These are phyloP conservation scores for Babesia sp. DNA, from an alignment of 169 alveolate genomes.

Conservation along the genomic window DNA sequence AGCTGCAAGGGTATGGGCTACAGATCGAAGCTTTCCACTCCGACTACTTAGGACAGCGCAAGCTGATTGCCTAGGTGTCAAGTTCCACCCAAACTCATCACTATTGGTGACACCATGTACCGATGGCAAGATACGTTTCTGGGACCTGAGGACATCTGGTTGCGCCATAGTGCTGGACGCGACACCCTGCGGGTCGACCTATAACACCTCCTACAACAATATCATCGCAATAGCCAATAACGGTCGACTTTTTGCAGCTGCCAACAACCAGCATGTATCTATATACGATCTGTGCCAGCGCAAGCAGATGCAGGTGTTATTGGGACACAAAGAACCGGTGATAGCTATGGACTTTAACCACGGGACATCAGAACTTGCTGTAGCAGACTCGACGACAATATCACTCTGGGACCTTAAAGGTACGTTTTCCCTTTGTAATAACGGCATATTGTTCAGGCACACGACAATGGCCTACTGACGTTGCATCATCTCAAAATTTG, in stretches of 20 bases:
- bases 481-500: not conserved
- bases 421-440: not conserved
- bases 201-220: not conserved
- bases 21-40: constrained; percentile 65
- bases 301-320: constrained; percentile 31
- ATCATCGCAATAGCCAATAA: constrained; percentile 30
- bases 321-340: constrained; percentile 38
- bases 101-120: constrained; percentile 36
- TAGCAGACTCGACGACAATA: constrained; percentile 24
- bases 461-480: constrained; percentile 2
- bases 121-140: constrained; percentile 49
- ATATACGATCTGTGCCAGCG: constrained; percentile 46
- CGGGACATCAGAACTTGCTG: constrained; percentile 37
- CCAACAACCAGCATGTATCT: constrained; percentile 24
- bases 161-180: constrained; percentile 32
- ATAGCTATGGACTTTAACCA: constrained; percentile 46
- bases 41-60: constrained; percentile 45
- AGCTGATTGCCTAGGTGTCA: constrained; percentile 30
- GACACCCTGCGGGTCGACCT: not conserved
- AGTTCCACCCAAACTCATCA: constrained; percentile 68
- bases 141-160: constrained; percentile 53
- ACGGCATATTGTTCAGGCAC: constrained; percentile 1
- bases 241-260: constrained; percentile 36
- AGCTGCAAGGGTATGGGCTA: constrained; percentile 63
- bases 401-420: constrained; percentile 61